Evolutionary conservation across 352 stramenopile species (phyloP).

Genomic region (Phytophthora ramorum): DNA sequence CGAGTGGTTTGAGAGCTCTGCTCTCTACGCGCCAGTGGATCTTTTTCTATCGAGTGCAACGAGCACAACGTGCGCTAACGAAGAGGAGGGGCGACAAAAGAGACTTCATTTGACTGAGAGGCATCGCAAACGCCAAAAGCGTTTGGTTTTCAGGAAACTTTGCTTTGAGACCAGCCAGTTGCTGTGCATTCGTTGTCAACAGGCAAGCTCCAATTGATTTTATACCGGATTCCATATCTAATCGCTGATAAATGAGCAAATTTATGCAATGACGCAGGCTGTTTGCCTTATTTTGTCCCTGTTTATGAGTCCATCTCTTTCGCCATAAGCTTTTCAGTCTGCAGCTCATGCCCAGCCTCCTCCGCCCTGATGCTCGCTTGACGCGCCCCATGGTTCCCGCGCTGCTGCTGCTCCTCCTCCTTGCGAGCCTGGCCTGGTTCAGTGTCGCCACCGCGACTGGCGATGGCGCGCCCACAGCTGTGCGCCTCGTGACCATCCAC

Average conservation of each 20-base stretch:
- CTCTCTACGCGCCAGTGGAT: constrained; percentile 18
- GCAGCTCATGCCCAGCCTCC: not conserved
- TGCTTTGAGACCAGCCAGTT: constrained; percentile 14
- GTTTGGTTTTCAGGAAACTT: constrained; percentile 15
- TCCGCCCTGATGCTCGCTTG: not conserved
- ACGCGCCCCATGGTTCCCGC: constrained; percentile 13
- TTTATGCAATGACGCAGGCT: constrained; percentile 2
- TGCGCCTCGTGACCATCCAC: constrained; percentile 66
- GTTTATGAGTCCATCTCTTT: not conserved
- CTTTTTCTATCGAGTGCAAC: constrained; percentile 18
- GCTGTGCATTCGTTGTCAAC: constrained; percentile 1
- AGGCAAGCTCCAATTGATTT: not conserved
- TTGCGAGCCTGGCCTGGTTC: constrained; percentile 9
- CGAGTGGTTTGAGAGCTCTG: no score
- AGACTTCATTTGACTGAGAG: not conserved
- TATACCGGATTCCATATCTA: not conserved
- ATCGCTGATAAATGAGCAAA: not conserved
- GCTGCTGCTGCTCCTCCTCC: constrained; percentile 22
- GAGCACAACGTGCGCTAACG: constrained; percentile 11
- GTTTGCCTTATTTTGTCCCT: not conserved
- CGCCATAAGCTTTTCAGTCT: constrained; percentile 1
- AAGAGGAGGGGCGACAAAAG: constrained; percentile 24
- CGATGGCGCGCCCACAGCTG: constrained; percentile 38
- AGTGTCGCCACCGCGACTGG: constrained; percentile 5
- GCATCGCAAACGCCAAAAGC: constrained; percentile 11